Base-by-base conservation (phyloP, 2,329 filamentous ascomycete species). In the Plenodomus tracheiphilus region DNA sequence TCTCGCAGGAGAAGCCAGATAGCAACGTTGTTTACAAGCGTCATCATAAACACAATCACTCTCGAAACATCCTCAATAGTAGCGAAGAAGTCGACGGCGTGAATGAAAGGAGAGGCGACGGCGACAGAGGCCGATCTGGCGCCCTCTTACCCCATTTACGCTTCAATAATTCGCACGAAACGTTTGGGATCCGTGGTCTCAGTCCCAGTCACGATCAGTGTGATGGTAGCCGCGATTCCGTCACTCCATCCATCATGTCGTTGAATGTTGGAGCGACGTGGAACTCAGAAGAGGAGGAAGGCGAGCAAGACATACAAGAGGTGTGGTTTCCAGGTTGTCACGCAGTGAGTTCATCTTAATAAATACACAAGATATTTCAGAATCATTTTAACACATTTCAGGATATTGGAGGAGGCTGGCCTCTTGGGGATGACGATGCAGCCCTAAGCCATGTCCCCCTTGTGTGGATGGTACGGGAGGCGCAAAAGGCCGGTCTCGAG, bases 261-360 rank as follows among this genome's bases (percentile, higher is more conserved):
- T 46, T 65, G n/a, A 62, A 65, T 16, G 59, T 53, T 15, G 52
- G 64, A 2, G 55, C 60, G 13, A 59, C 60, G 2, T 51, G 52
- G 41, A 48, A 64, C 16, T 60, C 59, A 20, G 63, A 66, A 20
- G 64, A 67, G 13, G 70, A 76, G 0, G 74, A 77, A 5, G 75
- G 75, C 0, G 77, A 79, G 1, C 88, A 92, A 62, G 87, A 93
- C 57, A 87, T 93, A 40, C 82, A 89, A 50, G 89, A 94, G 62
- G 81, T 93, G 1, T 89, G 87, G 86, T 94, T 94, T 61, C 79
- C 88, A 0, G 89, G 89, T 8, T 85, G 86, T 10, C 89, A 95
- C 54, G 89, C 84, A 1, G 71, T 74, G 54, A 58, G 67, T 62
- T 2, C 15, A 13, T 11, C 3, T 19, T 13, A 20, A 13, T 17